Evolutionary conservation across 441 rosid genomes (phyloP), one percentile per base, ranked within the genome.

Genomic region (Metrosideros polymorpha): DNA sequence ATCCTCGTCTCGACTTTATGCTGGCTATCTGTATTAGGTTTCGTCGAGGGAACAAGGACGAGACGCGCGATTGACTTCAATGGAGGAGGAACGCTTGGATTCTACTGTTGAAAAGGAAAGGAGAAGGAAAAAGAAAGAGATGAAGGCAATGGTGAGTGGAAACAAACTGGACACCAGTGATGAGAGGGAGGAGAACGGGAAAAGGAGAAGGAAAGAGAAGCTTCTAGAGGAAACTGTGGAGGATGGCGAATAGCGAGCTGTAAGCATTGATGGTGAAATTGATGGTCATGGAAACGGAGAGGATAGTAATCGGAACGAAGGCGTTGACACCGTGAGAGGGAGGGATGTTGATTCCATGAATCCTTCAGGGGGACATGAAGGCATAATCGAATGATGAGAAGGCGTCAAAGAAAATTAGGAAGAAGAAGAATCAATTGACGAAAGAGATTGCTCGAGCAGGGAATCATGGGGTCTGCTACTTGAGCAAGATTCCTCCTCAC

Each of bases 401-500:
- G 52, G 57, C 59, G 22, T 17, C 42, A 4, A 77, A 85, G 22
- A 83, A 84, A 76, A 71, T 71, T 39, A 66, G 49, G 53, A 76
- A 84, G n/a, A 84, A 91, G 89, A 87, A 89, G 88, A n/a, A n/a
- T n/a, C 90, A 50, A 75, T 83, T 94, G 85, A 83, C 90, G 30
- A 90, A 92, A 88, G 94, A 95, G 90, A 91, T 94, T 50, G 92
- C 91, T 15, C 90, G 90, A 71, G 97, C 95, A 77, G 91, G 87
- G 18, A 93, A 91, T 32, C 90, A 96, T 4, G 99, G 99, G 30
- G 93, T 97, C 88, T 97, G 99, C 90, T 97, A 93, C 88, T 84
- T 97, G 87, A 97, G 97, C 86, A 91, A 98, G 82, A 93, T 97
- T 84, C 98, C 99, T 86, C 99, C 99, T 27, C 96, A 90, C 82